Base-by-base conservation (phyloP, 192 early-diverging fungal species). In the Coemansia sp. region DNA sequence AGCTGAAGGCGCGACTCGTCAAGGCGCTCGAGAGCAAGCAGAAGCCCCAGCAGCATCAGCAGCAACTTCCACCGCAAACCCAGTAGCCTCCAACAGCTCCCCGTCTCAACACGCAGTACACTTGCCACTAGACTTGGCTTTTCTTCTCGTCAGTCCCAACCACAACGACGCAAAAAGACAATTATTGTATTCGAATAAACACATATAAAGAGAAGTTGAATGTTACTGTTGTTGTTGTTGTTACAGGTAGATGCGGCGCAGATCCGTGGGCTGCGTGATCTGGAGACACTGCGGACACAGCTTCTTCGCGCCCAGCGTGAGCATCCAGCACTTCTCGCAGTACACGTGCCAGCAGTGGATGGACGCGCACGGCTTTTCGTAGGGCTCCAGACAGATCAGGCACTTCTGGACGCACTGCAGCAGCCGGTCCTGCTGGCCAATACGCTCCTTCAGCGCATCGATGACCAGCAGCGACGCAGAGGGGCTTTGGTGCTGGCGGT, bases 331-430 rank as follows among this genome's bases (percentile, higher is more conserved):
- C 44, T 85, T 71, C 69, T 94, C 90, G 68, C 95, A 97, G 59
- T 93, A 91, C 9, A 95, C 95, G 83, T 97, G 95, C 94, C 94
- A 94, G 79, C 95, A 96, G 17, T 89, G 83, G 38, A 93, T 88
- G 0, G 94, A 94, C 4, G 84, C 83, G 37, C 93, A 70, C 0
- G 95, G 95, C 10, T 85, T 77, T 5, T 79, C 84, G 72, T 90
- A 93, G 0, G 85, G 68, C 38, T 93, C 92, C 22, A 92, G 78
- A 70, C 95, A 96, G 10, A 95, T 90, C 12, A 92, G 72, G 77
- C 95, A 96, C 48, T 85, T 86, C 4, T 84, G 88, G 5, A 80
- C 77, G 6, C 72, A 68, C 42, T 79, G 74, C 41, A 83, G 66
- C 5, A 83, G 71, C 17, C 68, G 64, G 70, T 87, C 86, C 77